A percentile compares a stretch with the other conserved stretches of the same genome.
Conservation (phyloP, 129 eudicot genomes). For the Helianthus tuberosus region DNA sequence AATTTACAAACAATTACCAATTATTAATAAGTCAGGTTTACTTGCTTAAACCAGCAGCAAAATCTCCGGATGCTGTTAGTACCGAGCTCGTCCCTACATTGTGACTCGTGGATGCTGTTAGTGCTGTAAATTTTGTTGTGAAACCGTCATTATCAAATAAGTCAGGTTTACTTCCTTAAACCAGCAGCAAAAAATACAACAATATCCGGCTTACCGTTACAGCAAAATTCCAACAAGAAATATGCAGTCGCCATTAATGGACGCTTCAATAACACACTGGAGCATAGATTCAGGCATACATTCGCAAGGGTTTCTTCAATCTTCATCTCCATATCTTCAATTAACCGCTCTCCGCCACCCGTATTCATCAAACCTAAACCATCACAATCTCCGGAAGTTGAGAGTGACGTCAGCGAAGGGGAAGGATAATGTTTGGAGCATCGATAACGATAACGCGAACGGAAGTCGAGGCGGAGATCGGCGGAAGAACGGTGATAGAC, state of each 20-base stretch:
- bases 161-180: too few species aligned
- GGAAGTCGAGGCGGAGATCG: conserved; percentile 46
- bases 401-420: conserved; percentile 53
- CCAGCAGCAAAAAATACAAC: conserved; percentile 1
- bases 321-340: conserved; percentile 21
- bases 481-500: conserved; percentile 39
- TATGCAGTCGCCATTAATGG: conserved; percentile 62
- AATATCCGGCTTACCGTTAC: conserved; percentile 16
- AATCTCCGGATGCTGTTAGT: too few species aligned
- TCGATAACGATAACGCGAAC: conserved; percentile 67
- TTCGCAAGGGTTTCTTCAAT: conserved; percentile 24
- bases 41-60: too few species aligned
- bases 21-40: too few species aligned
- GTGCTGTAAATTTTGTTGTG: too few species aligned
- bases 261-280: conserved; percentile 44
- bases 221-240: conserved; percentile 8
- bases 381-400: conserved; percentile 24
- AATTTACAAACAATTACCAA: too few species aligned
- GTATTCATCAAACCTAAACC: conserved; percentile 28
- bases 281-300: conserved; percentile 13
- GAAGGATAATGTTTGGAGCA: conserved; percentile 94
- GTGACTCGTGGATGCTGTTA: too few species aligned
- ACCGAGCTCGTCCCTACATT: too few species aligned
- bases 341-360: conserved; percentile 20
- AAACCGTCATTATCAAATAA: too few species aligned